Evolutionary conservation across 2,329 filamentous ascomycete genomes (phyloP), one percentile per base, ranked within the genome.

Genomic region (Fusarium sambucinum): DNA sequence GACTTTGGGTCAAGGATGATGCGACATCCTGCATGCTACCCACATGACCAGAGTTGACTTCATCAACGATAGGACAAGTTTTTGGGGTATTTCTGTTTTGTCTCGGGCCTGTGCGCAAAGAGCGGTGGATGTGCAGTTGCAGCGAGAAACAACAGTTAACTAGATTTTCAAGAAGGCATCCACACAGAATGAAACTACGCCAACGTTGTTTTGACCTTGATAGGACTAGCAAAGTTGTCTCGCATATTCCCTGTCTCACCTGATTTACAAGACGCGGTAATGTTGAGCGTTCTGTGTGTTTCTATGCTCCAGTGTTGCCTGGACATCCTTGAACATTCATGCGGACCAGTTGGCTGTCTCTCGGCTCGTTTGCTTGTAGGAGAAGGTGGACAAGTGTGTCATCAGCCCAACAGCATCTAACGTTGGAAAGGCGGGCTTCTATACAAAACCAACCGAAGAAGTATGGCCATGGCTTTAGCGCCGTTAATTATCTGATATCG

Each of bases 171-270:
- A 60, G 44, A 54, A 41, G 23, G 25, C 23, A 52, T 54, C 55
- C 45, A 38, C 59, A 37, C 51, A 47, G 29, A 58, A 45, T 30
- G 35, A 60, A 25, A 23, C 23, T 51, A 25, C 30, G 44, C 51
- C 57, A 66, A 70, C 58, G 54, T 48, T 58, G 37, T 57, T 47
- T 47, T 47, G 52, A 44, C 41, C 14, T 29, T 30, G 35, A 53
- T 51, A 21, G 55, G 35, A 40, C 53, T 41, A 52, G 55, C 33
- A 51, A 59, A 33, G 37, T 57, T 62, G 63, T 52, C 68, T 61
- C 57, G 72, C 72, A 74, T 69, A 52, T 53, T 46, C 32, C 29
- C 37, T 37, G 52, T 59, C 72, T 74, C 72, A 74, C 72, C 70
- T 74, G 72, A 74, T 71, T 41, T 45, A 40, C 47, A 59, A 33